Evolutionary conservation across 2,329 filamentous ascomycete genomes (phyloP), one percentile per base, ranked within the genome.

Genomic region (Colletotrichum godetiae): DNA sequence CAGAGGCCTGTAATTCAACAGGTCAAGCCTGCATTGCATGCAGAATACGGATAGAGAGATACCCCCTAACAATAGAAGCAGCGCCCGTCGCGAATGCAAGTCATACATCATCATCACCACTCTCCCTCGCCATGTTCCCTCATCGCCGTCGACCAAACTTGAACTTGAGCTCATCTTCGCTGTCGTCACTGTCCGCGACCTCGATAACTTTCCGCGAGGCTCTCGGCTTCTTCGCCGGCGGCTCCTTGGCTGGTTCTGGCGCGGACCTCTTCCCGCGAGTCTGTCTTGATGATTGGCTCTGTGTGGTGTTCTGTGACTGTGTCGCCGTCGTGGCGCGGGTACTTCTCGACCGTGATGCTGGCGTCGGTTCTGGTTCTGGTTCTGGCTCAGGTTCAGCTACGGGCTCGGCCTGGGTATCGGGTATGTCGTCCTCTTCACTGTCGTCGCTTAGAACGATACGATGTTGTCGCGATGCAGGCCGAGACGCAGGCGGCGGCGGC

Each of bases 151-250:
- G 86, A 35, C 88, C 86, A 78, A 91, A 91, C 67, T 85, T 84
- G 77, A 91, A 91, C 75, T 86, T 86, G 63, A 89, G 82, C 76
- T 87, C 88, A 71, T 90, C 89, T 57, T 90, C 89, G 73, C 87
- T 89, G 42, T 90, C 84, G 13, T 85, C 86, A 57, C 82, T 84
- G 69, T 85, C 83, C 5, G 77, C 77, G 49, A 81, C 77, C 61
- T 81, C 81, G 1, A 81, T 74, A 7, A 81, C 79, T 71, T 81
- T 82, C 19, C 84, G 81, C 46, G 75, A 79, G 4, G 81, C 76
- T 42, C 82, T 79, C 7, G 80, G 67, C 67, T 80, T 79, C 79
- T 79, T 84, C 5, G 80, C 75, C 13, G 80, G 78, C 49, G 78
- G 78, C n/a, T 80, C 78, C 3, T 75, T 76, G 4, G 77, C 75